Percentiles rank a stretch among this genome's conserved stretches.
These are phyloP conservation scores for Geosiphon pyriformis DNA, from an alignment of 192 early-diverging fungal genomes.

Conservation along the genomic window DNA sequence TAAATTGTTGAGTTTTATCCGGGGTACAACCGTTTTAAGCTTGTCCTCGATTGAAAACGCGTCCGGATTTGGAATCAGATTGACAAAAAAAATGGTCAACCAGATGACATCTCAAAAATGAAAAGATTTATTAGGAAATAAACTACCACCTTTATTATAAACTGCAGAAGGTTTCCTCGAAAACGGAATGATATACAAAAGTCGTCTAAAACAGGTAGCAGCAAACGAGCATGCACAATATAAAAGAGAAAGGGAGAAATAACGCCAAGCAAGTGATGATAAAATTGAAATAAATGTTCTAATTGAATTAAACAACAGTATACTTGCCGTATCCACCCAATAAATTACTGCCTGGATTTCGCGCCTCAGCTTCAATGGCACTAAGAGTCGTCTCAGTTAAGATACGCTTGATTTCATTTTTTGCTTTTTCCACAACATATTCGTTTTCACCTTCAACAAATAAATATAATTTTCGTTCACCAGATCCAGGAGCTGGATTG, in stretches of 20 bases:
- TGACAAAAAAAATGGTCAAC: too few species aligned
- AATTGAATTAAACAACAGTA: slow-evolving; percentile 35
- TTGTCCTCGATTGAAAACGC: too few species aligned
- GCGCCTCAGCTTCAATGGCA: slow-evolving; percentile 62
- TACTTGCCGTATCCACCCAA: slow-evolving; percentile 42
- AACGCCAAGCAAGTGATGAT: background rate
- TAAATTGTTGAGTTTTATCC: too few species aligned
- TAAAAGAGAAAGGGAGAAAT: slow-evolving; percentile 12
- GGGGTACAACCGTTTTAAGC: too few species aligned
- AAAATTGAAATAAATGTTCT: background rate
- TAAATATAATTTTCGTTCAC: slow-evolving; percentile 90
- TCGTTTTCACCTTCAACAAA: slow-evolving; percentile 93
- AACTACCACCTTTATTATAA: slow-evolving; percentile 25
- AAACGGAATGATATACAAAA: slow-evolving; percentile 4
- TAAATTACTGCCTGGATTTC: slow-evolving; percentile 39
- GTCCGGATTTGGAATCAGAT: too few species aligned
- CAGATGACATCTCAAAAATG: background rate
- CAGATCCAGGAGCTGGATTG: slow-evolving; percentile 54
- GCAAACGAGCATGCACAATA: slow-evolving; percentile 3
- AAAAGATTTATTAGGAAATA: background rate
- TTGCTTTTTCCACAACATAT: slow-evolving; percentile 83
- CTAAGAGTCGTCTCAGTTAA: slow-evolving; percentile 80
- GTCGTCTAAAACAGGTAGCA: slow-evolving; percentile 4
- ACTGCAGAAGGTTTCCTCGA: slow-evolving; percentile 16
- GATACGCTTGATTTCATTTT: slow-evolving; percentile 89